Evolutionary conservation across 2,329 filamentous ascomycete genomes (phyloP).

Genomic region (Mycocentrospora acerina): DNA sequence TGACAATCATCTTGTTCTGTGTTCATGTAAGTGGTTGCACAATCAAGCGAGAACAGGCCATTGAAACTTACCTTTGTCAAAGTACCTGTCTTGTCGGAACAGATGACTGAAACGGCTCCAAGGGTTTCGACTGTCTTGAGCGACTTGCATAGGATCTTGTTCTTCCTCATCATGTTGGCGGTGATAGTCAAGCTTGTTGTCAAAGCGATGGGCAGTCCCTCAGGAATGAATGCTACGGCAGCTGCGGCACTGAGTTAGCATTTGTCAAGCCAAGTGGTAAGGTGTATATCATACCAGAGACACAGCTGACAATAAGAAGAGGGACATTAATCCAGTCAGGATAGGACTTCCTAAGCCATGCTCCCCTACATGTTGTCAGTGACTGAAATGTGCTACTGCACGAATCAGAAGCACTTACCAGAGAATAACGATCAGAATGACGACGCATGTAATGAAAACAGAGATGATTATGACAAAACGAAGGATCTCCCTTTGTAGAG

Average conservation of each 20-base stretch:
- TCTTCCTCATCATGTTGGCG: conserved; percentile 73
- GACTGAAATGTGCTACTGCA: conserved; percentile 1
- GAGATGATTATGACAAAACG: conserved; percentile 73
- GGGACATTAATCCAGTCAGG: conserved; percentile 73
- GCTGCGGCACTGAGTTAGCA: conserved; percentile 2
- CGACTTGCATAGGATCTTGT: conserved; percentile 78
- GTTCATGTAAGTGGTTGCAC: neutral
- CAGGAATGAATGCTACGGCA: conserved; percentile 70
- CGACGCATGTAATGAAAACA: conserved; percentile 65
- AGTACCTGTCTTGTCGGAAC: conserved; percentile 76
- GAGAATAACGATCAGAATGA: conserved; percentile 64
- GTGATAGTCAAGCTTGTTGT: conserved; percentile 70
- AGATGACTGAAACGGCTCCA: conserved; percentile 71
- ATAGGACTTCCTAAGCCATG: conserved; percentile 67
- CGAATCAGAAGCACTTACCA: conserved; percentile 52
- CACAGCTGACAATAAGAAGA: conserved; percentile 70
- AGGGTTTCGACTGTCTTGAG: conserved; percentile 77
- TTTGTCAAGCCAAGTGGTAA: too few relatives aligned
- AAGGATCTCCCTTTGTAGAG: conserved; percentile 70
- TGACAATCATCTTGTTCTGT: conserved; percentile 73
- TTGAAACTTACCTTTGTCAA: conserved; percentile 52
- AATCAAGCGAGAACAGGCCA: neutral
- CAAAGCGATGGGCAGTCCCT: conserved; percentile 47
- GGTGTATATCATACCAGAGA: conserved; percentile 42
- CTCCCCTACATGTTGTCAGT: conserved; percentile 53